Percentiles rank a stretch among this genome's conserved stretches.
phyloP scores from a whole-genome alignment of 1,284 basidiomycete genomes.

The Heliocybe sulcata region DNA sequence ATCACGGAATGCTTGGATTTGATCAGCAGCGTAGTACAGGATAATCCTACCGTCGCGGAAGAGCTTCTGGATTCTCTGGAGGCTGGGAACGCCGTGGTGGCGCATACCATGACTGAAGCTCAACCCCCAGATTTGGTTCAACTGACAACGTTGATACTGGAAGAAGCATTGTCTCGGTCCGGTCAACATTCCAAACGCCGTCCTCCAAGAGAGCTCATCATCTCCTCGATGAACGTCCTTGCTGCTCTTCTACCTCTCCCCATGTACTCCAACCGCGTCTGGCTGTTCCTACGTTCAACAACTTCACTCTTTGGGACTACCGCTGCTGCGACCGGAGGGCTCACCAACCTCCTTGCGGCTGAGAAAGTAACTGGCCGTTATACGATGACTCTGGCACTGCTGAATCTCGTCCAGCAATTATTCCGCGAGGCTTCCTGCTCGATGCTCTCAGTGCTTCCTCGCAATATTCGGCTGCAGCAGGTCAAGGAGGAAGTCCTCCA shows the following conservation, averaged over 20 bases:
- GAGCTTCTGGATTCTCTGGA: slow-evolving; percentile 66
- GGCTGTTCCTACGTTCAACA: slow-evolving; percentile 81
- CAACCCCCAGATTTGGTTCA: slow-evolving; percentile 68
- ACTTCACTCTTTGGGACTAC: slow-evolving; percentile 63
- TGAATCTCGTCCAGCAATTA: slow-evolving; percentile 71
- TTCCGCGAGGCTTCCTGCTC: slow-evolving; percentile 68
- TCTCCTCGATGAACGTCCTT: slow-evolving; percentile 75
- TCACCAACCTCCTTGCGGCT: slow-evolving; percentile 58
- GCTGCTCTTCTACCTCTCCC: slow-evolving; percentile 71
- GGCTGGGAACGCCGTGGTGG: slow-evolving; percentile 40
- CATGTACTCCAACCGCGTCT: slow-evolving; percentile 70
- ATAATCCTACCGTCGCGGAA: slow-evolving; percentile 56
- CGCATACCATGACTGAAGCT: slow-evolving; percentile 40
- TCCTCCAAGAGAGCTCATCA: slow-evolving; percentile 59
- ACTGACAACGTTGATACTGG: slow-evolving; percentile 77
- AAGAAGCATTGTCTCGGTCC: slow-evolving; percentile 63
- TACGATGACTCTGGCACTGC: slow-evolving; percentile 70
- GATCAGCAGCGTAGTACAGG: slow-evolving; percentile 67
- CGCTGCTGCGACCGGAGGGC: slow-evolving; percentile 43
- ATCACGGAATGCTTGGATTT: slow-evolving; percentile 75
- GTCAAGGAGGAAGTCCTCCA: slow-evolving; percentile 79
- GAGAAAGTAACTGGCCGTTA: slow-evolving; percentile 74
- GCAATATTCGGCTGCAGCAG: slow-evolving; percentile 52
- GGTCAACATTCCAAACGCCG: slow-evolving; percentile 32
- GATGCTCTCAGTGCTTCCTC: slow-evolving; percentile 40